A percentile compares a stretch with the other conserved stretches of the same genome.
Evolutionary conservation across 306 rosid genomes (phyloP).

Genomic region (Ceratonia siliqua): DNA sequence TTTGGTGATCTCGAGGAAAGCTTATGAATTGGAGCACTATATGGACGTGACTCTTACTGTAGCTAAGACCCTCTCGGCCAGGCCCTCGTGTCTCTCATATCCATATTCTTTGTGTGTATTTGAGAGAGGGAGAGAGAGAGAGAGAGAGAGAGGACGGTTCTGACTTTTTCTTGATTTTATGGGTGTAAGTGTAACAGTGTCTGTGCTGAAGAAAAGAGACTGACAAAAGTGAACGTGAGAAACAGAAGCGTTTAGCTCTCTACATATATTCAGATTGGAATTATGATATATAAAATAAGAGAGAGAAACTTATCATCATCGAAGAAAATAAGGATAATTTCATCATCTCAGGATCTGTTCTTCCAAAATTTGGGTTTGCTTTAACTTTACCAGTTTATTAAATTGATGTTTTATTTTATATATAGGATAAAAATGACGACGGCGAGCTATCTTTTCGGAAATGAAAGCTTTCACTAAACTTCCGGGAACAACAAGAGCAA

Average conservation of each 20-base stretch:
- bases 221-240: conserved; percentile 46
- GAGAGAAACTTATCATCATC: conserved; percentile 17
- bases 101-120: conserved; percentile 38
- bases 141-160: conserved; percentile 32
- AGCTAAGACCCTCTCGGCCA: conserved; percentile 25
- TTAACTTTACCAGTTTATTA: too few relatives aligned
- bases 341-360: neutral
- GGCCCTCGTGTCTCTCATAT: conserved; percentile 39
- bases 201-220: conserved; percentile 43
- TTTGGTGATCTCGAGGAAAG: conserved; percentile 62
- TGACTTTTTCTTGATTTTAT: conserved; percentile 44
- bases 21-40: conserved; percentile 54
- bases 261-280: conserved; percentile 35
- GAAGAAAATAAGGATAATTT: conserved; percentile 36
- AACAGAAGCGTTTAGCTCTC: conserved; percentile 35
- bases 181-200: conserved; percentile 43
- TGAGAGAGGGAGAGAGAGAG: conserved; percentile 33
- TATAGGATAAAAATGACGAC: conserved; percentile 13
- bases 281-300: neutral
- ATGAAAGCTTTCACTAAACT: neutral
- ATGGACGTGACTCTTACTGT: conserved; percentile 41
- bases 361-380: neutral
- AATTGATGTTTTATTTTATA: neutral
- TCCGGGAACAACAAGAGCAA: neutral
- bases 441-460: neutral